Evolutionary conservation across 2,329 filamentous ascomycete species (phyloP).

Genomic region (Fusarium continuum): DNA sequence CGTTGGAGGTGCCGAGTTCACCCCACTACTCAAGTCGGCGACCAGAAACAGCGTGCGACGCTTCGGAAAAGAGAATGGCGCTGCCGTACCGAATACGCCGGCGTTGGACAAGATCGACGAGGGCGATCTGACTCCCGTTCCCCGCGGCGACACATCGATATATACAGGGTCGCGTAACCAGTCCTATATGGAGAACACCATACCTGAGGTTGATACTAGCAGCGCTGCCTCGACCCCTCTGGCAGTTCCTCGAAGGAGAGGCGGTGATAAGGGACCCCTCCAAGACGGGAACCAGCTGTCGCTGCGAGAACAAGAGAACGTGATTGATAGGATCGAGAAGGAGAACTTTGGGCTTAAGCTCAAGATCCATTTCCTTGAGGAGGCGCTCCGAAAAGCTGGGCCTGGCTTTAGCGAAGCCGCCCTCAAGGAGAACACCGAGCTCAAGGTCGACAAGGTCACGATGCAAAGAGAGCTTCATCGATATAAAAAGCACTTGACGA

Average conservation of each 20-base stretch:
- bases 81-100: slow-evolving; percentile 72
- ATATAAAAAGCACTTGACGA: slow-evolving; percentile 84
- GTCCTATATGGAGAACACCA: slow-evolving; percentile 72
- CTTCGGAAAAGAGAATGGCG: slow-evolving; percentile 69
- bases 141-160: slow-evolving; percentile 76
- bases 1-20: slow-evolving; percentile 82
- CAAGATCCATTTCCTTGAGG: slow-evolving; percentile 96
- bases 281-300: slow-evolving; percentile 92
- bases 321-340: slow-evolving; percentile 96
- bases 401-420: slow-evolving; percentile 90
- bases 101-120: slow-evolving; percentile 72
- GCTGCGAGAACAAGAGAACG: slow-evolving; percentile 91
- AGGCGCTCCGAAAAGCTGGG: slow-evolving; percentile 85
- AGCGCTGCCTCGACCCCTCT: slow-evolving; percentile 87
- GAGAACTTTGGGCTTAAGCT: slow-evolving; percentile 97
- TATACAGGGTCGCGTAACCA: slow-evolving; percentile 73
- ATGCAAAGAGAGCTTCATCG: slow-evolving; percentile 87
- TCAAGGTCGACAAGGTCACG: slow-evolving; percentile 91
- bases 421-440: slow-evolving; percentile 92
- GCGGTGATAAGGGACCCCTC: slow-evolving; percentile 72
- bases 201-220: slow-evolving; percentile 80
- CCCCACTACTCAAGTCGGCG: slow-evolving; percentile 87
- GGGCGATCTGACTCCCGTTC: slow-evolving; percentile 78
- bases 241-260: slow-evolving; percentile 70
- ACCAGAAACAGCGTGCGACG: slow-evolving; percentile 75